Evolutionary conservation across 2,329 filamentous ascomycete species (phyloP).

Genomic region (Penicillium palitans): DNA sequence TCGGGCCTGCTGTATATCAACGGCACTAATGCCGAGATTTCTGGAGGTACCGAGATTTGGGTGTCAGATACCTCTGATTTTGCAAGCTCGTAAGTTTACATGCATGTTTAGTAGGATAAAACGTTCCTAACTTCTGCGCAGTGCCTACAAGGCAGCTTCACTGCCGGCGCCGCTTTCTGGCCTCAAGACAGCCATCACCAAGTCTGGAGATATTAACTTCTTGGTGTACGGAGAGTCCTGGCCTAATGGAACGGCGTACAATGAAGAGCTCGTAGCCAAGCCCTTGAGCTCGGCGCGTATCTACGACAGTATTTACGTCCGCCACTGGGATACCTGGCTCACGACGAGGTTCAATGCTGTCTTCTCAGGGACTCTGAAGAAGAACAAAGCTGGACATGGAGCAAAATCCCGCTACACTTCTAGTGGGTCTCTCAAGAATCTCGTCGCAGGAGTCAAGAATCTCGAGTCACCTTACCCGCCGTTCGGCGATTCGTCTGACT

Average conservation of each 20-base stretch:
- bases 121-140: background rate
- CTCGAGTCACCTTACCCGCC: conserved; percentile 54
- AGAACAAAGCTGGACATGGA: conserved; percentile 37
- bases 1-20: conserved; percentile 61
- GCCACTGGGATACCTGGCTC: conserved; percentile 80
- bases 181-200: conserved; percentile 39
- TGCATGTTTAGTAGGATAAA: background rate
- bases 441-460: conserved; percentile 41
- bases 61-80: conserved; percentile 38
- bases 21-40: conserved; percentile 41
- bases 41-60: conserved; percentile 44
- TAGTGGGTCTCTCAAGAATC: conserved; percentile 58
- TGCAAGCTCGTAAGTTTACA: conserved; percentile 30
- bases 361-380: conserved; percentile 66
- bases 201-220: conserved; percentile 51
- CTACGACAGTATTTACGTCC: conserved; percentile 73
- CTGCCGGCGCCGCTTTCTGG: conserved; percentile 41
- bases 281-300: conserved; percentile 65
- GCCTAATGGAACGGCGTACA: conserved; percentile 68
- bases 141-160: conserved; percentile 42
- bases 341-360: conserved; percentile 69
- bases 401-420: conserved; percentile 33
- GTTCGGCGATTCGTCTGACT: conserved; percentile 79
- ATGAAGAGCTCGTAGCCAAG: conserved; percentile 61
- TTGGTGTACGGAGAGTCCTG: conserved; percentile 62